Evolutionary conservation across 257 asterid species (phyloP).

Genomic region (Salvia rosmarinus): DNA sequence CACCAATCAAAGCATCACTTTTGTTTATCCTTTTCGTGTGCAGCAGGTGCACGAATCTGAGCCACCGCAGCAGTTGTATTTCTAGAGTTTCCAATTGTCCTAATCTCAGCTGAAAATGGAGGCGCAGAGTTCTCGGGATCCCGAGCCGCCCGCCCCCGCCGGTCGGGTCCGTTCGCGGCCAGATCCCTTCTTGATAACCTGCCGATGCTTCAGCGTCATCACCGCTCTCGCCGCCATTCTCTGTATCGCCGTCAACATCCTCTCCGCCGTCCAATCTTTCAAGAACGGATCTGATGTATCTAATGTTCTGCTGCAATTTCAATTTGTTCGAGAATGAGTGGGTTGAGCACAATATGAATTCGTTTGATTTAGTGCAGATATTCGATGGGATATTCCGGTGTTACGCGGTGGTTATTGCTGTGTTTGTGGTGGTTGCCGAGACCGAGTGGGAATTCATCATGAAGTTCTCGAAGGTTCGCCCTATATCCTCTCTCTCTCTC

Average conservation of each 20-base stretch:
- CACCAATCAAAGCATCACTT: too few species aligned
- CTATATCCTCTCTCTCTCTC: background rate
- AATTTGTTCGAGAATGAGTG: background rate
- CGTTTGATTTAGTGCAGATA: slow-evolving; percentile 44
- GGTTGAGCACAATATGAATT: background rate
- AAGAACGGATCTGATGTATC: slow-evolving; percentile 73
- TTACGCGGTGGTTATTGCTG: slow-evolving; percentile 77
- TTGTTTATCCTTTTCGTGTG: background rate
- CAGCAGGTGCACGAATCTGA: slow-evolving; percentile 22
- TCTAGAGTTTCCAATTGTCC: background rate
- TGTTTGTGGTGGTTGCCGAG: slow-evolving; percentile 81
- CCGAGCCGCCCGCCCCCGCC: slow-evolving; percentile 37
- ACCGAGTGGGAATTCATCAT: slow-evolving; percentile 82
- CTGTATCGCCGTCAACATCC: slow-evolving; percentile 79
- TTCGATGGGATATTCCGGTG: slow-evolving; percentile 98
- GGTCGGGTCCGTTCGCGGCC: slow-evolving; percentile 44
- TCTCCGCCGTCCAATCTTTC: slow-evolving; percentile 88
- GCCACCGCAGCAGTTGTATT: background rate
- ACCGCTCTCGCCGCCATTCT: slow-evolving; percentile 75
- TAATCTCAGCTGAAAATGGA: slow-evolving; percentile 39
- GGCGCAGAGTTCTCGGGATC: slow-evolving; percentile 37
- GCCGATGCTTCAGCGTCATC: slow-evolving; percentile 71
- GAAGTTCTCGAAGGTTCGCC: slow-evolving; percentile 71
- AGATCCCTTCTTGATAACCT: slow-evolving; percentile 63
- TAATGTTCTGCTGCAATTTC: background rate